Evolutionary conservation across 306 rosid genomes (phyloP).

Genomic region (Fragaria iinumae): DNA sequence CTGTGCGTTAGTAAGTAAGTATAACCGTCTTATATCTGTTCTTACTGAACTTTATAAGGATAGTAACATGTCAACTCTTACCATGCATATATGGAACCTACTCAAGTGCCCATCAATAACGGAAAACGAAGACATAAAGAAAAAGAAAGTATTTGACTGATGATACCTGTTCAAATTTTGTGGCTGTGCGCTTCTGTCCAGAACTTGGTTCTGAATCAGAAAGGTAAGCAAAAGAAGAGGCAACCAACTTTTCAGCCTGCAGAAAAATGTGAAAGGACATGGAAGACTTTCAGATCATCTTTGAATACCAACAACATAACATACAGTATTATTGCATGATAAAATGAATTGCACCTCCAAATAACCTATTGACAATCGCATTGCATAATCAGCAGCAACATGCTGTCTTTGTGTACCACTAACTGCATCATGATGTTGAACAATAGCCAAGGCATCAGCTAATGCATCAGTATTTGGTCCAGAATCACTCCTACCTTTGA

Average conservation of each 20-base stretch:
- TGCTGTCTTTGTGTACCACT: conserved; percentile 84
- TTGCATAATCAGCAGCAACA: conserved; percentile 84
- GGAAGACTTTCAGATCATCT: conserved; percentile 16
- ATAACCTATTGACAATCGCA: conserved; percentile 74
- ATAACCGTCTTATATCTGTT: background rate
- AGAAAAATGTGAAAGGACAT: conserved; percentile 20
- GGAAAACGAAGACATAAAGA: background rate
- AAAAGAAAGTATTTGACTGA: conserved; percentile 13
- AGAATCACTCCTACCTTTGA: conserved; percentile 57
- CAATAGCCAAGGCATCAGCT: conserved; percentile 83
- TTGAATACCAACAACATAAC: conserved; percentile 18
- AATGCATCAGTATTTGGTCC: conserved; percentile 66
- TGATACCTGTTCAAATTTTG: conserved; percentile 60
- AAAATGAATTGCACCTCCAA: conserved; percentile 48
- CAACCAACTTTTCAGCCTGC: conserved; percentile 69
- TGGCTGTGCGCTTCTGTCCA: conserved; percentile 24
- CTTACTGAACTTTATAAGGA: background rate
- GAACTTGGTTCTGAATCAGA: conserved; percentile 39
- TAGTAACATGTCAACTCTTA: background rate
- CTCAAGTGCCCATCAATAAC: background rate
- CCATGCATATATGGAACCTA: background rate
- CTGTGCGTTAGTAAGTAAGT: background rate
- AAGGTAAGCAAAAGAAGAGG: conserved; percentile 68
- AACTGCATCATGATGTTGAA: conserved; percentile 92
- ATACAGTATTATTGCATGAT: background rate